These are phyloP conservation scores for Goniomonas avonlea DNA, from an alignment of 78 protist genomes.

Conservation along the genomic window DNA sequence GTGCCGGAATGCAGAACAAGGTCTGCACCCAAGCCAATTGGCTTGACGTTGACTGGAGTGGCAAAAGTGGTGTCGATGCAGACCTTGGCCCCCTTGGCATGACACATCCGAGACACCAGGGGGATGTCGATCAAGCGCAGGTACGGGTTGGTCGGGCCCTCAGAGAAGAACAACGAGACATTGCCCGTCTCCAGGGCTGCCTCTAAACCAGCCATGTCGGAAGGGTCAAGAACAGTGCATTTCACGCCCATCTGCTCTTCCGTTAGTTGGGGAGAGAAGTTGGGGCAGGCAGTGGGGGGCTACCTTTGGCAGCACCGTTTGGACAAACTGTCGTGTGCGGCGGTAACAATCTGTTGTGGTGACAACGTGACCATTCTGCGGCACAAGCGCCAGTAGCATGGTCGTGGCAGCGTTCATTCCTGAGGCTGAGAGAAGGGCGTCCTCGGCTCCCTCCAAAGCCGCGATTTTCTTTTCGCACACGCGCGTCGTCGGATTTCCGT, in stretches of 20 bases:
- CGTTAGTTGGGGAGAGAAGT: too few relatives aligned
- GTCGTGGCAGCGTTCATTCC: constrained; percentile 19
- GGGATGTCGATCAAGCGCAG: constrained; percentile 1
- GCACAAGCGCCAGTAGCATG: constrained; percentile 10
- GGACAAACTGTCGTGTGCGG: constrained; percentile 26
- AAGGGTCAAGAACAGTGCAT: constrained; percentile 7
- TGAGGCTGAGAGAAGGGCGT: not conserved
- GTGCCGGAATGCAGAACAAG: constrained; percentile 3
- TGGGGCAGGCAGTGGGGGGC: too few relatives aligned
- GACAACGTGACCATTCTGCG: not conserved
- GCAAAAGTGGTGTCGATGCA: constrained; percentile 29
- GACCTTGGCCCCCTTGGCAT: not conserved
- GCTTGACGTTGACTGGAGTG: constrained; percentile 20
- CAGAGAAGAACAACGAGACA: constrained; percentile 20
- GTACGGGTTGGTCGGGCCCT: constrained; percentile 16
- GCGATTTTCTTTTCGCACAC: constrained; percentile 14
- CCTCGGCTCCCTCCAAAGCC: constrained; percentile 14
- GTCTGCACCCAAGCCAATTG: constrained; percentile 7
- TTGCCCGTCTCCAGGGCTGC: not conserved
- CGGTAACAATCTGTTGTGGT: constrained; percentile 26
- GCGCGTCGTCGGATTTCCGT: constrained; percentile 26
- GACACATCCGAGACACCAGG: not conserved
- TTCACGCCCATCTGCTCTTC: constrained; percentile 29
- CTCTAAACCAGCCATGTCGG: not conserved
- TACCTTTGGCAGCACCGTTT: not conserved